Evolutionary conservation across 83 land plant genomes (phyloP).

Genomic region (Thuja plicata): DNA sequence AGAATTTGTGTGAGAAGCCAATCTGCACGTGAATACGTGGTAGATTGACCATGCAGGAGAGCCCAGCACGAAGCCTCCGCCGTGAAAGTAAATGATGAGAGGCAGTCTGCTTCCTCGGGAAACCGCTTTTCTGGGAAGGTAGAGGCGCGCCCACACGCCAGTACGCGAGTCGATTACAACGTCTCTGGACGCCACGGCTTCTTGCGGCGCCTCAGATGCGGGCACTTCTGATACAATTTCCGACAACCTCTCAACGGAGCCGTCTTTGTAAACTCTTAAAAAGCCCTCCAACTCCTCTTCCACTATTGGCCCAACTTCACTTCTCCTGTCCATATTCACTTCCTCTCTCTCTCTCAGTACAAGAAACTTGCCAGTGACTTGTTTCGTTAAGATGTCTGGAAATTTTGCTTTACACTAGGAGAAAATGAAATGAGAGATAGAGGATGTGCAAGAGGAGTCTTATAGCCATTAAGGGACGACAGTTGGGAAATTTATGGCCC

Average conservation of each 20-base stretch:
- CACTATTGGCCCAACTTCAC: not conserved
- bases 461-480: too few relatives aligned
- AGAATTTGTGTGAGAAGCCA: conserved; percentile 6
- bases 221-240: conserved; percentile 19
- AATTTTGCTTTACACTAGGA: too few relatives aligned
- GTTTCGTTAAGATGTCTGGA: too few relatives aligned
- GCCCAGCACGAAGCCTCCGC: conserved; percentile 24
- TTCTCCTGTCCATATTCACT: not conserved
- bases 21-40: not conserved
- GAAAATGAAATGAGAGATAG: too few relatives aligned
- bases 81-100: conserved; percentile 35
- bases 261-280: conserved; percentile 41
- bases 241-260: conserved; percentile 44
- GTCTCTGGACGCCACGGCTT: conserved; percentile 7
- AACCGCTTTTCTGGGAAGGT: not conserved
- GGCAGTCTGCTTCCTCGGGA: not conserved
- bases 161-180: not conserved
- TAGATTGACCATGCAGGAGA: conserved; percentile 22
- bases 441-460: too few relatives aligned
- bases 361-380: too few relatives aligned
- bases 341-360: too few relatives aligned
- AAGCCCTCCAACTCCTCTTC: conserved; percentile 54
- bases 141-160: conserved; percentile 23
- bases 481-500: too few relatives aligned
- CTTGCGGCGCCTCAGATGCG: not conserved